Percentiles rank a stretch among this genome's conserved stretches.
These are phyloP conservation scores for Phytophthora vignae DNA, from an alignment of 352 stramenopile species.

Conservation along the genomic window DNA sequence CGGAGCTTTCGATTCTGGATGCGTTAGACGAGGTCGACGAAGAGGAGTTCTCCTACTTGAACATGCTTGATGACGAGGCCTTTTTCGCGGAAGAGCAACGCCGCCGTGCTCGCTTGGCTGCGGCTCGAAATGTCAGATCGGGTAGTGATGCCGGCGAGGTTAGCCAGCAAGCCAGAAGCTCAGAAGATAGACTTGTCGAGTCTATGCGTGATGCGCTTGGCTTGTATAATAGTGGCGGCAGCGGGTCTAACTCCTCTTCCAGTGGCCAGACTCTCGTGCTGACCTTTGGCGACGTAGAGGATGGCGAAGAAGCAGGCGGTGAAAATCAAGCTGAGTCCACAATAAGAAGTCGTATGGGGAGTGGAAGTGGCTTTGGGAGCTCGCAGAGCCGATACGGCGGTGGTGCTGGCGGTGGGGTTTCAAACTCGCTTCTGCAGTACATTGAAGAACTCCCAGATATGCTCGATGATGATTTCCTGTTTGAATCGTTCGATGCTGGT, in stretches of 20 bases:
- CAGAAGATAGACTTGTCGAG: constrained; percentile 47
- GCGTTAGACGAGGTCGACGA: constrained; percentile 84
- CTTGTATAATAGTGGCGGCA: constrained; percentile 28
- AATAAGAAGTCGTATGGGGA: constrained; percentile 14
- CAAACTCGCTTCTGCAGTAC: constrained; percentile 58
- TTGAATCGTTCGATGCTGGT: constrained; percentile 62
- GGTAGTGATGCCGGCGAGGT: constrained; percentile 19
- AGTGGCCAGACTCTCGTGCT: constrained; percentile 47
- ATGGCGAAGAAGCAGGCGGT: constrained; percentile 25
- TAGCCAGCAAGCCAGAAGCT: constrained; percentile 17
- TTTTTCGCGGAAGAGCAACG: constrained; percentile 64
- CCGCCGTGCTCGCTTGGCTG: constrained; percentile 43
- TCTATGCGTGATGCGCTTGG: constrained; percentile 51
- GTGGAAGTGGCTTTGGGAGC: constrained; percentile 12
- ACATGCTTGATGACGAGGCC: constrained; percentile 75
- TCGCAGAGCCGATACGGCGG: constrained; percentile 21
- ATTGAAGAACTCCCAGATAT: constrained; percentile 68
- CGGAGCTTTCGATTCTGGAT: constrained; percentile 75
- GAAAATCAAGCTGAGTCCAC: constrained; percentile 6
- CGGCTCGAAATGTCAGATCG: constrained; percentile 31
- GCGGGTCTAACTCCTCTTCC: constrained; percentile 17
- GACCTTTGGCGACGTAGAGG: constrained; percentile 51
- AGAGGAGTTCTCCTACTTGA: constrained; percentile 87
- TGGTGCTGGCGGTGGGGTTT: constrained; percentile 29
- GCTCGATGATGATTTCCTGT: constrained; percentile 62